These are phyloP conservation scores for Amaranthus cruentus DNA, from an alignment of 148 eudicot genomes.

Conservation along the genomic window DNA sequence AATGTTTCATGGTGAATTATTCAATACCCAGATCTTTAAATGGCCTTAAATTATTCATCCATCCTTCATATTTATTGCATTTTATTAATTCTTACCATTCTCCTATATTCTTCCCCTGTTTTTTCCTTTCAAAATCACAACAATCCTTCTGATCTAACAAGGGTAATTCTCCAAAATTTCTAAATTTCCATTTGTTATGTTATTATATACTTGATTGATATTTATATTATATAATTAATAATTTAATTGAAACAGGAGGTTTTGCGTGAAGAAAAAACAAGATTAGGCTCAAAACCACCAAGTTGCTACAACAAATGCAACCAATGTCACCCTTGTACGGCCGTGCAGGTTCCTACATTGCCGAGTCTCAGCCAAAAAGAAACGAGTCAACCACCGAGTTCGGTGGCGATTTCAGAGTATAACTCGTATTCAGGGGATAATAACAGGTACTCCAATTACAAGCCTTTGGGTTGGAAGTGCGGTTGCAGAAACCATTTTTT, in stretches of 20 bases:
- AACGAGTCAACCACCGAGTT: slow-evolving; percentile 7
- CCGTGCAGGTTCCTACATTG: slow-evolving; percentile 68
- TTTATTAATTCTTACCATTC: slow-evolving; percentile 6
- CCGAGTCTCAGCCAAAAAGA: slow-evolving; percentile 43
- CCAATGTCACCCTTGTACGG: slow-evolving; percentile 86
- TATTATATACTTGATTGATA: not conserved
- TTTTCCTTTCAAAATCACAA: slow-evolving; percentile 20
- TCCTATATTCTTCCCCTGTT: slow-evolving; percentile 34
- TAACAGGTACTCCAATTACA: slow-evolving; percentile 77
- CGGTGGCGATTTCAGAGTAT: not conserved
- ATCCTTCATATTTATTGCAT: not conserved
- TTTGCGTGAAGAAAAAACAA: slow-evolving; percentile 59
- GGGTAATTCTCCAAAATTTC: slow-evolving; percentile 24
- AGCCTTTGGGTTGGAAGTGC: slow-evolving; percentile 96
- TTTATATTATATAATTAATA: not conserved
- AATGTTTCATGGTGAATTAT: slow-evolving; percentile 13
- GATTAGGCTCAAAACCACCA: slow-evolving; percentile 88
- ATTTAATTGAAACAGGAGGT: slow-evolving; percentile 32
- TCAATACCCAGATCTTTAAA: slow-evolving; percentile 4
- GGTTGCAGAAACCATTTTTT: slow-evolving; percentile 56
- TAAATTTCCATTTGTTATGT: not conserved
- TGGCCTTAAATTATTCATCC: slow-evolving; percentile 21
- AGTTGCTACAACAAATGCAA: slow-evolving; percentile 96
- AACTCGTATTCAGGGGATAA: slow-evolving; percentile 27
- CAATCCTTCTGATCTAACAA: slow-evolving; percentile 31